Percentiles rank a stretch among this genome's conserved stretches.
phyloP scores from a whole-genome alignment of 2,329 filamentous ascomycete genomes.

The Epichloe sibirici region DNA sequence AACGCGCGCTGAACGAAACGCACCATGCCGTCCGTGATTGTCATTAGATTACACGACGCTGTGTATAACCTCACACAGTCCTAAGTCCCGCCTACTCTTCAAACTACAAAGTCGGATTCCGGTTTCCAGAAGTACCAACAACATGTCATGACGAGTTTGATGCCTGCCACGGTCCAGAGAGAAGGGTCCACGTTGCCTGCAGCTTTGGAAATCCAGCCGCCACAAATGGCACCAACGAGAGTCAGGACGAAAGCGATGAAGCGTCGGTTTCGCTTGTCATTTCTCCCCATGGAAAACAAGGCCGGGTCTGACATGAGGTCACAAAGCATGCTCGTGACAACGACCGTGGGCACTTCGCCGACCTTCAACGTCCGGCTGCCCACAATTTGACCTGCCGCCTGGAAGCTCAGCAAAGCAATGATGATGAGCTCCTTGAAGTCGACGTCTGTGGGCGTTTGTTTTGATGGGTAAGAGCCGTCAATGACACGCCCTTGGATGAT shows the following conservation, averaged over 20 bases:
- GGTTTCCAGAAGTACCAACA: slow-evolving; percentile 22
- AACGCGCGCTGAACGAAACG: too few species aligned
- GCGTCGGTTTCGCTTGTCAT: slow-evolving; percentile 38
- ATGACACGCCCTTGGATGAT: slow-evolving; percentile 32
- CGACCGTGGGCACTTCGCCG: slow-evolving; percentile 41
- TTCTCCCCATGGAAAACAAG: slow-evolving; percentile 29
- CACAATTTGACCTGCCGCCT: slow-evolving; percentile 41
- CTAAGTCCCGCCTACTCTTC: background rate
- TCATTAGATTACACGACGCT: too few species aligned
- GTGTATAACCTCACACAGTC: too few species aligned
- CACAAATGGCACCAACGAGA: slow-evolving; percentile 33
- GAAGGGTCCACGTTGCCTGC: slow-evolving; percentile 26
- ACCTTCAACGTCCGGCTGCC: slow-evolving; percentile 35
- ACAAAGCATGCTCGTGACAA: slow-evolving; percentile 42
- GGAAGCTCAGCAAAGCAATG: slow-evolving; percentile 37
- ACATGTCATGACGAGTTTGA: slow-evolving; percentile 30
- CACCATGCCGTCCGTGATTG: too few species aligned
- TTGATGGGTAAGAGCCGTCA: slow-evolving; percentile 8
- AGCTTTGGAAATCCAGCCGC: slow-evolving; percentile 35
- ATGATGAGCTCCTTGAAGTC: slow-evolving; percentile 25
- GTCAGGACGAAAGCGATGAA: slow-evolving; percentile 31
- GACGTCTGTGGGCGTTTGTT: slow-evolving; percentile 5
- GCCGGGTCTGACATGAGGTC: slow-evolving; percentile 39
- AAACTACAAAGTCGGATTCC: slow-evolving; percentile 4
- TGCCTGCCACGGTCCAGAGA: slow-evolving; percentile 31